These are phyloP conservation scores for Uronychia binucleata DNA, from an alignment of 73 alveolate genomes.

Conservation along the genomic window DNA sequence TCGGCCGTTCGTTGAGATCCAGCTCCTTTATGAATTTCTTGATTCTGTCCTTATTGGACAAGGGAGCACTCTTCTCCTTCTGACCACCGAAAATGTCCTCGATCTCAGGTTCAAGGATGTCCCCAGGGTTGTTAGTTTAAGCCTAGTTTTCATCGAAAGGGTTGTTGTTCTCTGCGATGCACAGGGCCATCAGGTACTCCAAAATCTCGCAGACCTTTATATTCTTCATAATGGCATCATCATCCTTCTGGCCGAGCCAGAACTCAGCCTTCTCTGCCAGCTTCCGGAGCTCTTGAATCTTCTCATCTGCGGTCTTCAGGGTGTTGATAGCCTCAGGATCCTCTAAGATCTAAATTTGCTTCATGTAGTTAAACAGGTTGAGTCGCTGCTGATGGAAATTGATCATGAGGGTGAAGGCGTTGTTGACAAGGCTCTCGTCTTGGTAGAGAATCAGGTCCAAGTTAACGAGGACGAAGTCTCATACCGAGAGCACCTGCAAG, in stretches of 20 bases:
- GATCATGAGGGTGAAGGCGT: slow-evolving; percentile 11
- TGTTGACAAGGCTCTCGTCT: slow-evolving; percentile 14
- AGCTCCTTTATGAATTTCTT: background rate
- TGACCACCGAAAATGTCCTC: background rate
- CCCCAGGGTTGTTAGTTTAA: background rate
- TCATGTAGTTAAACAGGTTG: slow-evolving; percentile 7
- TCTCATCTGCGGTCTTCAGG: slow-evolving; percentile 7
- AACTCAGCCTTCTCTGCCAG: slow-evolving; percentile 40
- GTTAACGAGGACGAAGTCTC: slow-evolving; percentile 28
- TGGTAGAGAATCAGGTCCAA: slow-evolving; percentile 27
- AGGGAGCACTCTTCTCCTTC: background rate
- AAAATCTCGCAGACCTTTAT: slow-evolving; percentile 13
- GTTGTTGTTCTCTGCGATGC: background rate
- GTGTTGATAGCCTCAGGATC: slow-evolving; percentile 21
- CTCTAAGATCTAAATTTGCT: slow-evolving; percentile 18
- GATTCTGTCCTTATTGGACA: background rate
- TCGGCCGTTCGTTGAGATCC: slow-evolving; percentile 4
- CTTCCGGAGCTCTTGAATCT: slow-evolving; percentile 7
- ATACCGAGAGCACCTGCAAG: slow-evolving; percentile 14
- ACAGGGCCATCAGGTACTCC: slow-evolving; percentile 5
- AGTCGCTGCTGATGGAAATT: slow-evolving; percentile 23
- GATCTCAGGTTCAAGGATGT: background rate
- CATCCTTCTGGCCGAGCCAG: slow-evolving; percentile 25
- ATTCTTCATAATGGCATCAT: background rate
- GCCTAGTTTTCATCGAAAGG: background rate